Base-by-base conservation (phyloP, 169 alveolate genomes). In the Eimeria praecox region DNA sequence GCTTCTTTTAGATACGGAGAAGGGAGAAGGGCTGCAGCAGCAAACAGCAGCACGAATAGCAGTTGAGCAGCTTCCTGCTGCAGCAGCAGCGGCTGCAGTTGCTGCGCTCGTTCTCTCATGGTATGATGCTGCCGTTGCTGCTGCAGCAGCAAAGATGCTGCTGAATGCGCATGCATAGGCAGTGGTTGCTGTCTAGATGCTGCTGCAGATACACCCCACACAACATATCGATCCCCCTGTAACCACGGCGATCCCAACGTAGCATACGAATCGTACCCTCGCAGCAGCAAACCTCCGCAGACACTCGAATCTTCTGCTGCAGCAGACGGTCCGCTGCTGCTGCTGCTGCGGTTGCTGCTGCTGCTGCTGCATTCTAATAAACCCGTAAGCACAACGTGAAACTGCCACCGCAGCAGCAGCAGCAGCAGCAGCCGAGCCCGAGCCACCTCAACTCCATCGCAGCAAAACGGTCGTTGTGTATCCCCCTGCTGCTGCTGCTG, bases 1-100 rank as follows among this genome's bases (percentile, higher is more conserved):
- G 87, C 87, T 40, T 77, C 87, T 46, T 16, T 27, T 22, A 77
- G 6, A 42, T 77, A 77, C 5, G 87, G 87, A 0, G 42, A 62
- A 33, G 87, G 87, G 62, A 77, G 87, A 56, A 77, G 62, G 38
- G 87, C 87, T 40, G 87, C 87, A 77, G 87, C 56, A 77, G 87
- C 87, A 77, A 77, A 77, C 62, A 77, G 38, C n/a, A 77, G 52
- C 59, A 77, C 59, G n/a, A 42, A 77, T 14, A 77, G 87, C 40
- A 77, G 87, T 62, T 77, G 62, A 1, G 87, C 87, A 9, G 59
- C 87, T 77, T 77, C 87, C 59, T 77, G 52, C 87, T 77, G 87
- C 87, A 77, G 62, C 14, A 77, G 59, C 64, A 9, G 87, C 33
- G 87, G 87, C 87, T 77, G 87, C 44, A 10, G 78, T 44, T 66